Base-by-base conservation (phyloP, 2,329 filamentous ascomycete species). In the Geosmithia morbida region DNA sequence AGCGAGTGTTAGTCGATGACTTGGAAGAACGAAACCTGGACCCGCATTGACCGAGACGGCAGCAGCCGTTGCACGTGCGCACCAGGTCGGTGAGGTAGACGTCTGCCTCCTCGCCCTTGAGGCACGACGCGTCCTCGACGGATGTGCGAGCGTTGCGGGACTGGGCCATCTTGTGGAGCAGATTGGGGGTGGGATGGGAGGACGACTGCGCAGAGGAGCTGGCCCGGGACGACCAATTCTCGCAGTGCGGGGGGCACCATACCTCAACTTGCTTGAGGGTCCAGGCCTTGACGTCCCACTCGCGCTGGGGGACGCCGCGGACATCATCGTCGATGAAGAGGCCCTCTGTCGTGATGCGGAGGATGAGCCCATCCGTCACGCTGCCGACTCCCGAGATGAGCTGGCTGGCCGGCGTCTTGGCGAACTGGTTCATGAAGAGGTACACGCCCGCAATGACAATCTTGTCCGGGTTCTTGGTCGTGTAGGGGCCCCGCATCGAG, bases 211-310 rank as follows among this genome's bases (percentile, higher is more conserved):
- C 57, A 44, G 68, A 59, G 50, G 69, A 62, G 53, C 67, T 60
- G 54, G 66, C 57, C 57, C 66, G 56, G 40, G 50, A 53, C 56
- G 62, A 64, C 54, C 64, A 61, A 59, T 68, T 68, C 61, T 76
- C 67, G 62, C 67, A 77, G 63, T 82, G 77, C 58, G 77, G 73
- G 59, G 80, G 78, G 61, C 83, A 88, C 79, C 83, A 87, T 70
- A 92, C 82, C 75, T 97, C 92, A 64, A 94, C 80, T 53, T 84
- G 70, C 67, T 94, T 96, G 66, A 98, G 77, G 42, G 88, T 95
- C 92, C 92, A 97, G 22, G 90, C 89, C 65, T 97, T 97, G 59
- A 97, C 81, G 62, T 98, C 92, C 92, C 92, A 98, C 67, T 98
- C 92, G 50, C 92, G 81, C 66, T 97, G 88, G n/a, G 87, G 82